phyloP scores from a whole-genome alignment of 2,329 filamentous ascomycete species.

The Stylonectria norvegica region DNA sequence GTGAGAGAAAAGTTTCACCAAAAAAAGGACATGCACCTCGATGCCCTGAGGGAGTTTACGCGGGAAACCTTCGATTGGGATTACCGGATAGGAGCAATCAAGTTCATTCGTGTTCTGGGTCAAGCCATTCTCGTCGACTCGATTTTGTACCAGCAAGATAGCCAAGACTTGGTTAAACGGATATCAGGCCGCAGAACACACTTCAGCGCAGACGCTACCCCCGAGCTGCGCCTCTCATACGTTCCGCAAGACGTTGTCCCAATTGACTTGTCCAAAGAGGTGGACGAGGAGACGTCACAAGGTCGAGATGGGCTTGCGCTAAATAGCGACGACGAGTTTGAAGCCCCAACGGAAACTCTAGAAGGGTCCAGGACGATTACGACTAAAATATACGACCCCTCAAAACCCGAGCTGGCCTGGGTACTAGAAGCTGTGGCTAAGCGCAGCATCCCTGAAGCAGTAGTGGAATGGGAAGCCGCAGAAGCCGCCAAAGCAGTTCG shows the following conservation, averaged over 20 bases:
- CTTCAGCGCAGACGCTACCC: conserved; percentile 67
- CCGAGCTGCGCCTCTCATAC: conserved; percentile 77
- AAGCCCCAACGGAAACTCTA: conserved; percentile 34
- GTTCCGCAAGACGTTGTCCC: conserved; percentile 73
- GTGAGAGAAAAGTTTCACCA: conserved; percentile 26
- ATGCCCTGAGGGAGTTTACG: conserved; percentile 68
- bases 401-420: conserved; percentile 51
- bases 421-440: conserved; percentile 35
- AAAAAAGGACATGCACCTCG: conserved; percentile 27
- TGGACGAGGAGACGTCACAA: conserved; percentile 54
- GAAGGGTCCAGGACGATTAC: conserved; percentile 32
- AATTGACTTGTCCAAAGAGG: conserved; percentile 71
- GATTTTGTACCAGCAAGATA: conserved; percentile 32
- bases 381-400: conserved; percentile 33
- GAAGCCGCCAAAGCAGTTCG: conserved; percentile 15
- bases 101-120: conserved; percentile 77
- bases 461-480: conserved; percentile 26
- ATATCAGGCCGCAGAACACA: conserved; percentile 69
- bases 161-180: conserved; percentile 51
- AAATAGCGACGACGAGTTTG: conserved; percentile 65
- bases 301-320: conserved; percentile 55
- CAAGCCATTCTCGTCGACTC: conserved; percentile 69
- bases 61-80: conserved; percentile 84
- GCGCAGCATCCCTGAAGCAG: conserved; percentile 20
- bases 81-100: conserved; percentile 72